A percentile compares a stretch with the other conserved stretches of the same genome.
Conservation (phyloP, 2,329 filamentous ascomycete genomes). For the Colletotrichum sp. region DNA sequence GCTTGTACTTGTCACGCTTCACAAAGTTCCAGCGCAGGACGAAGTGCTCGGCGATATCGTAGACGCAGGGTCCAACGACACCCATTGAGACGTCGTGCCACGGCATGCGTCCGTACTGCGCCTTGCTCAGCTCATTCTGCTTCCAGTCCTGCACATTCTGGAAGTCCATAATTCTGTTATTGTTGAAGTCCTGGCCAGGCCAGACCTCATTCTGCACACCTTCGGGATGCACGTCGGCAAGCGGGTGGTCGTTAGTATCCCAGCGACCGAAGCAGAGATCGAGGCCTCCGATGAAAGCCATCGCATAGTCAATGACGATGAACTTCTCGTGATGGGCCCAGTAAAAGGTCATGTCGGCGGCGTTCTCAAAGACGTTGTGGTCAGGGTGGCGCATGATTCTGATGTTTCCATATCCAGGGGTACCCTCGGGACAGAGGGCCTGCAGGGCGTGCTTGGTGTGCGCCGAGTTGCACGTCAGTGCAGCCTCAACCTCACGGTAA, state of each 20-base stretch:
- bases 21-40: constrained; percentile 95
- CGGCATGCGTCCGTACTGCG: constrained; percentile 92
- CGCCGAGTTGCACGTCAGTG: constrained; percentile 87
- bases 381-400: constrained; percentile 89
- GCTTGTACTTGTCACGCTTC: constrained; percentile 98
- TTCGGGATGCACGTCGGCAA: constrained; percentile 87
- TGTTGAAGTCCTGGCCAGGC: constrained; percentile 97
- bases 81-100: constrained; percentile 98
- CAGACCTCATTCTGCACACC: constrained; percentile 85
- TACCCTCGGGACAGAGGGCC: constrained; percentile 79
- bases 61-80: constrained; percentile 85
- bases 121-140: constrained; percentile 88
- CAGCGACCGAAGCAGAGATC: constrained; percentile 96
- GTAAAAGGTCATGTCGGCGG: constrained; percentile 95
- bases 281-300: constrained; percentile 92
- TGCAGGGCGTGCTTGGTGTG: constrained; percentile 91
- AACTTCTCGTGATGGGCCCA: constrained; percentile 99
- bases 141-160: constrained; percentile 91
- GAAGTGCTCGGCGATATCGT: constrained; percentile 96
- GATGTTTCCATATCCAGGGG: constrained; percentile 87
- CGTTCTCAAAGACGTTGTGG: constrained; percentile 93
- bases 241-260: constrained; percentile 84
- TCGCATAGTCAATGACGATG: constrained; percentile 87
- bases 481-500: constrained; percentile 85
- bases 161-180: constrained; percentile 96